A percentile compares a stretch with the other conserved stretches of the same genome.
phyloP scores from a whole-genome alignment of 352 stramenopile species.

The Phytophthora palmivora region DNA sequence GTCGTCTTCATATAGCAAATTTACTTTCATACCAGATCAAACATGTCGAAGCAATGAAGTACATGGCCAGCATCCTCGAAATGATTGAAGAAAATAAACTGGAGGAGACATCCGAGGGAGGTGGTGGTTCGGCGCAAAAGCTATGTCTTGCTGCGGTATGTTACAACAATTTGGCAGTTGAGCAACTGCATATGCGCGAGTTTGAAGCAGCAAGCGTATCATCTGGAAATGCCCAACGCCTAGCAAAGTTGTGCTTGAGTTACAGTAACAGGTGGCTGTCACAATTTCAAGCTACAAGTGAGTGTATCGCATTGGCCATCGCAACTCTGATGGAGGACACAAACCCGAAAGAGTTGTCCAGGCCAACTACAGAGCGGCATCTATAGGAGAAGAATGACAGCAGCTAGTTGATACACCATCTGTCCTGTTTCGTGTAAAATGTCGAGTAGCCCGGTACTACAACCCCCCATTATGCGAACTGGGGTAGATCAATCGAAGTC shows the following conservation, averaged over 20 bases:
- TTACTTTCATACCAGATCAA: constrained; percentile 80
- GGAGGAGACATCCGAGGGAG: constrained; percentile 48
- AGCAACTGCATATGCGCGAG: constrained; percentile 88
- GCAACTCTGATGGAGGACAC: constrained; percentile 75
- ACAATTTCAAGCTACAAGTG: constrained; percentile 90
- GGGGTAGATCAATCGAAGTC: constrained; percentile 10
- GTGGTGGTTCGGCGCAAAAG: constrained; percentile 82
- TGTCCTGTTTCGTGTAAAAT: no score
- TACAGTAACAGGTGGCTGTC: constrained; percentile 92
- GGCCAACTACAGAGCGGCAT: constrained; percentile 4
- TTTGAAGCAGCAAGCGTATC: constrained; percentile 80
- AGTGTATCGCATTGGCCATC: constrained; percentile 69
- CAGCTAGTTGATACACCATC: not conserved
- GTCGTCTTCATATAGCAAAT: constrained; percentile 84
- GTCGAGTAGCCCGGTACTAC: no score
- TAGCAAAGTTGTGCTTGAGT: constrained; percentile 91
- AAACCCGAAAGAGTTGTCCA: constrained; percentile 33
- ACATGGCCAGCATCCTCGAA: constrained; percentile 84
- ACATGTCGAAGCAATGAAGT: constrained; percentile 80
- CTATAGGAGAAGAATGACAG: constrained; percentile 11
- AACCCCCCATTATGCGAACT: not conserved
- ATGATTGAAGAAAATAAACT: constrained; percentile 92
- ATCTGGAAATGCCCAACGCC: constrained; percentile 86
- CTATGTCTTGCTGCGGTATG: constrained; percentile 90
- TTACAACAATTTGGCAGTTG: constrained; percentile 94